Evolutionary conservation across 371 early-diverging fungal species (phyloP), one percentile per base, ranked within the genome.

Genomic region (Lichtheimia hyalospora): DNA sequence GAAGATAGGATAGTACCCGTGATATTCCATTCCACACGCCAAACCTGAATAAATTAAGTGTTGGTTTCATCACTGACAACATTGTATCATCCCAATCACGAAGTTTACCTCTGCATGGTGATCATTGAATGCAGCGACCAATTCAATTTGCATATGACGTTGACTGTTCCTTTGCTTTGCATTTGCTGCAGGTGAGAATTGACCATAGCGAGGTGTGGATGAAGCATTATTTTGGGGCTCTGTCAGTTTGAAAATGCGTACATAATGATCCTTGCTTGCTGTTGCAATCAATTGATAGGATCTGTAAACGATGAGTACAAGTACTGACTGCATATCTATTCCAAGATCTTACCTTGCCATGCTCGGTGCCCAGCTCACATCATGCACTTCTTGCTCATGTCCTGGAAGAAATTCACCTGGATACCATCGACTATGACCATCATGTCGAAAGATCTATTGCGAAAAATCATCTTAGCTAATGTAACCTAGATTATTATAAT

Each of bases 11-110:
- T 89, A 0, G 97, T 96, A 3, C 97, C 98, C 3, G 92, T 91
- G 25, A 95, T 75, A 72, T 97, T 97, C 96, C 96, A 96, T 64
- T 91, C 89, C 1, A 96, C 93, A 13, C 89, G 77, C 92, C 96
- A 95, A 5, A 95, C 92, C 78, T 87, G 34, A 18, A 40, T 21
- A 60, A 49, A 60, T 57, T 5, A 2, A 23, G 49, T 20, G 43
- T 42, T 18, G 49, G 42, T 28, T 57, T 25, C 25, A 25, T 25
- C 25, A 39, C 58, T 54, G 27, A 55, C 51, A 50, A 56, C 43
- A 14, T 63, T 57, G 34, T 55, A 23, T 49, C 28, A 21, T 53
- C 39, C 52, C 57, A 60, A 49, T 52, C 68, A n/a, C 69, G 57
- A 58, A 68, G 52, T 56, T 58, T 67, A 74, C 88, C 68, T 92